Percentiles rank a stretch among this genome's conserved stretches.
Conservation (phyloP, 805 yeast species). For the Candida ortonii region DNA sequence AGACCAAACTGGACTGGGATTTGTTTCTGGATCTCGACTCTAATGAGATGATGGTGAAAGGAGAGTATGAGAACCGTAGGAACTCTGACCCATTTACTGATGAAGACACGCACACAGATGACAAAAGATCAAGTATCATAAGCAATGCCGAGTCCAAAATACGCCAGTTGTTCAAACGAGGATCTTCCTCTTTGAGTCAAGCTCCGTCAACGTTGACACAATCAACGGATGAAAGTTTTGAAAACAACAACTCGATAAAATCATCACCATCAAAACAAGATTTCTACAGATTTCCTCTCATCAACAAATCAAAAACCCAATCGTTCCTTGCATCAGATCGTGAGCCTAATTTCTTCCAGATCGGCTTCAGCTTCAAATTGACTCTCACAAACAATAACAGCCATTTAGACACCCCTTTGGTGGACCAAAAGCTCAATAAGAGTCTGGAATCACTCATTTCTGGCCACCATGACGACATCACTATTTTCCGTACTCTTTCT, state of each 20-base stretch:
- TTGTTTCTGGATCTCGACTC: constrained; percentile 57
- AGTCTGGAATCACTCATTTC: constrained; percentile 17
- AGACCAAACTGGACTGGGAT: constrained; percentile 55
- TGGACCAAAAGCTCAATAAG: constrained; percentile 23
- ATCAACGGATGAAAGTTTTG: constrained; percentile 8
- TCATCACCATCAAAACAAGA: constrained; percentile 5
- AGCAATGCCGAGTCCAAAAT: constrained; percentile 20
- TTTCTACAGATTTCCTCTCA: constrained; percentile 15
- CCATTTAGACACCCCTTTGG: constrained; percentile 17
- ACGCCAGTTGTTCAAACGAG: constrained; percentile 20
- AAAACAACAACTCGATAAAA: constrained; percentile 6
- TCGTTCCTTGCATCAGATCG: constrained; percentile 11
- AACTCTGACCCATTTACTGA: constrained; percentile 11
- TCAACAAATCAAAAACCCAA: constrained; percentile 9
- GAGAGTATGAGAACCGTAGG: constrained; percentile 5
- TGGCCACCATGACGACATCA: constrained; percentile 30
- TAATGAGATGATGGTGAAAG: constrained; percentile 36
- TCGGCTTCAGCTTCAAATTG: constrained; percentile 21
- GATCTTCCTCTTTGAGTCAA: constrained; percentile 10
- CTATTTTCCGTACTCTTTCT: constrained; percentile 25
- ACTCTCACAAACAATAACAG: constrained; percentile 1
- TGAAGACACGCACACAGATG: constrained; percentile 10
- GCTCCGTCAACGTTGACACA: constrained; percentile 5
- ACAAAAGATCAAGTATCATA: constrained; percentile 13
- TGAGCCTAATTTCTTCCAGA: constrained; percentile 24